Evolutionary conservation across 768 basidiomycete genomes (phyloP), one percentile per base, ranked within the genome.

Genomic region (Grammothele lineata): DNA sequence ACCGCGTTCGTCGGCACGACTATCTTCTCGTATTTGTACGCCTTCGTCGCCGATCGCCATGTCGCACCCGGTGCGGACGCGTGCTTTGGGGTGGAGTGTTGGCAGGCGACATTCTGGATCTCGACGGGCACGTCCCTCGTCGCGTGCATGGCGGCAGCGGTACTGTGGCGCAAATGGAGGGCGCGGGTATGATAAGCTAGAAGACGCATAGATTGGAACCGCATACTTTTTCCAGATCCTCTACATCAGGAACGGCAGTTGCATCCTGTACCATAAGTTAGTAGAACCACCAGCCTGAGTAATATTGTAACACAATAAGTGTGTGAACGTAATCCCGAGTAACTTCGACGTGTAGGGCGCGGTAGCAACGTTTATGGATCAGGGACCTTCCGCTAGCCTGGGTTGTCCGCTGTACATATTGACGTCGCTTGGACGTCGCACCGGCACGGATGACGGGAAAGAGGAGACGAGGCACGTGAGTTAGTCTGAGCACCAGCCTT

Each of bases 211-310:
- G 9, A 32, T 32, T 8, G 8, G 8, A 32, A 32, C 39, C 15
- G 86, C 85, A 62, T 79, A 87, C 43, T 67, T 73, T 4, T n/a
- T n/a, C n/a, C n/a, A n/a, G n/a, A 86, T 85, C 61, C 81, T 81
- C 77, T 83, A 93, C 4, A 80, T 70, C 24, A 98, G 65, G 60
- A 93, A 84, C 1, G 95, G 92, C 25, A 94, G 64, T 58, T 94
- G 91, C 47, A 89, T 85, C 9, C 86, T 89, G 62, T 97, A 97
- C 96, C 96, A 99, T 4, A 88, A 84, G 65, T 96, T 97, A 97
- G 62, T 99, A 96, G 36, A 99, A 69, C 10, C 95, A 97, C 17
- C 96, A 81, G 18, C n/a, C n/a, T n/a, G n/a, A n/a, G n/a, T n/a
- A n/a, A n/a, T n/a, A n/a, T n/a, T n/a, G n/a, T n/a, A n/a, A n/a